A percentile compares a stretch with the other conserved stretches of the same genome.
These are phyloP conservation scores for Spathaspora sp. DNA, from an alignment of 805 yeast genomes.

Conservation along the genomic window DNA sequence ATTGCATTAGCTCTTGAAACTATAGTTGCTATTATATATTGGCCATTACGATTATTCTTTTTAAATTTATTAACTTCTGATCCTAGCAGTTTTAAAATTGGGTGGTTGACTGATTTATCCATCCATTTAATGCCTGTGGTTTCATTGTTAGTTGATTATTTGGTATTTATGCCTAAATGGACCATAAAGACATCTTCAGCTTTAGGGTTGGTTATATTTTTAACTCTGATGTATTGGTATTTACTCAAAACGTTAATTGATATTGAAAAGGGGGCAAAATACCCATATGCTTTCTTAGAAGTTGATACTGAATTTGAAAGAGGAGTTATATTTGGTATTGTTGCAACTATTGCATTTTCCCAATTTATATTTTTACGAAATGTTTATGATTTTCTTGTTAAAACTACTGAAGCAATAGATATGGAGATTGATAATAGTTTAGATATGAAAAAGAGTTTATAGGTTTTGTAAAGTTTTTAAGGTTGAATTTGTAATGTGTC, in stretches of 20 bases:
- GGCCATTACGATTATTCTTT: conserved; percentile 61
- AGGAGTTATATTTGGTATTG: conserved; percentile 44
- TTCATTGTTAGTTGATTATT: conserved; percentile 52
- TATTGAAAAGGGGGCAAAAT: conserved; percentile 43
- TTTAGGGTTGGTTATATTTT: conserved; percentile 28
- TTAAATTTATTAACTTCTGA: conserved; percentile 44
- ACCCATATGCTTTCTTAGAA: conserved; percentile 69
- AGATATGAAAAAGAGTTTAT: conserved; percentile 1
- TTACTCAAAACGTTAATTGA: conserved; percentile 48
- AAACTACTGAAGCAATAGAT: conserved; percentile 8
- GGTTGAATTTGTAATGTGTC: conserved; percentile 42
- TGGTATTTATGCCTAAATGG: conserved; percentile 48
- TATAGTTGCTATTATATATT: conserved; percentile 61
- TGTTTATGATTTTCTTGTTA: conserved; percentile 18
- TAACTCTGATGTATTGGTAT: conserved; percentile 52
- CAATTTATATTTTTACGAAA: conserved; percentile 27
- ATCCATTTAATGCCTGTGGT: conserved; percentile 59
- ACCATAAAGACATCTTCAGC: conserved; percentile 31
- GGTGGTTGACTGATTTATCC: conserved; percentile 49
- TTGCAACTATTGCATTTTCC: conserved; percentile 31
- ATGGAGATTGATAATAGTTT: conserved; percentile 8
- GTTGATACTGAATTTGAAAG: conserved; percentile 43
- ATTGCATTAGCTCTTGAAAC: conserved; percentile 55
- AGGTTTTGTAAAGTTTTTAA: conserved; percentile 7
- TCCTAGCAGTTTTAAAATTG: conserved; percentile 33